Conservation (phyloP, 495 filamentous ascomycete genomes). For the Pyrenopolyporus hunteri region DNA sequence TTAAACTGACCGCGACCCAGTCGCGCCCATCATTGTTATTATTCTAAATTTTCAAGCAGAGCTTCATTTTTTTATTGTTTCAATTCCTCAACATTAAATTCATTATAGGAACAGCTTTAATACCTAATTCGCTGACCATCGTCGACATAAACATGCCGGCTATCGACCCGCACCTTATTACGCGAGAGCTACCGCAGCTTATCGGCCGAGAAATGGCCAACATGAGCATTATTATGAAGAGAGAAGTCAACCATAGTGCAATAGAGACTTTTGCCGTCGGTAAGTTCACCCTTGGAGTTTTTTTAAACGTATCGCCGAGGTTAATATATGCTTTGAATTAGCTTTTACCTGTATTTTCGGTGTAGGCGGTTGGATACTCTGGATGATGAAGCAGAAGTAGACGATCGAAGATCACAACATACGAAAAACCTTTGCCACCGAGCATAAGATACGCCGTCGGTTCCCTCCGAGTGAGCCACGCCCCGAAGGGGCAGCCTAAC, state of each 20-base stretch:
- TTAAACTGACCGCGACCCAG: slow-evolving; percentile 8
- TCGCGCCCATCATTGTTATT: neutral
- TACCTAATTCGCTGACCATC: neutral
- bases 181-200: slow-evolving; percentile 34
- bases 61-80: slow-evolving; percentile 7
- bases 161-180: slow-evolving; percentile 25
- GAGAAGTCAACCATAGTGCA: slow-evolving; percentile 33
- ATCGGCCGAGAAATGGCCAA: slow-evolving; percentile 24
- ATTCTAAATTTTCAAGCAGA: slow-evolving; percentile 2
- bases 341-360: slow-evolving; percentile 36
- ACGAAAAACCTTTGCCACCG: neutral
- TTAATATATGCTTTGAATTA: slow-evolving; percentile 5
- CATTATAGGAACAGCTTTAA: neutral
- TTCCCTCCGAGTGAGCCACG: too few relatives aligned
- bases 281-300: neutral
- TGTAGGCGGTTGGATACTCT: slow-evolving; percentile 36
- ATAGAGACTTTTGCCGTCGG: slow-evolving; percentile 33
- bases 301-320: neutral
- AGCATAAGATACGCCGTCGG: neutral
- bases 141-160: slow-evolving; percentile 15
- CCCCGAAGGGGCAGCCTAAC: too few relatives aligned
- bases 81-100: neutral
- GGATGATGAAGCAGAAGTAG: slow-evolving; percentile 39
- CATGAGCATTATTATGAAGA: slow-evolving; percentile 32
- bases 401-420: neutral